phyloP scores from a whole-genome alignment of 805 yeast species.

The Kazachstania bromeliacearum region DNA sequence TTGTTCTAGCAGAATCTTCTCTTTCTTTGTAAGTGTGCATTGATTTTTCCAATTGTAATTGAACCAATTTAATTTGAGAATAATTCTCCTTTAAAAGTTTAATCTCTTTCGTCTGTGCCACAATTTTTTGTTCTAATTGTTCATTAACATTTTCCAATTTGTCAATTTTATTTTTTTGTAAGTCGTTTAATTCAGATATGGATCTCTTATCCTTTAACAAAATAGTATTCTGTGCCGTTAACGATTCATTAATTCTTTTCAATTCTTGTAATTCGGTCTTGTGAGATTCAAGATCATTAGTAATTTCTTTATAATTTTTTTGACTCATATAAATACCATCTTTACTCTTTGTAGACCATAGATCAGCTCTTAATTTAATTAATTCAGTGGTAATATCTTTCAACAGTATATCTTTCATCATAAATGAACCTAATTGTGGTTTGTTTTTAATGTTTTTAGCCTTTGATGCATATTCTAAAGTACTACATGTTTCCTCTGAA shows the following conservation, averaged over 20 bases:
- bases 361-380: slow-evolving; percentile 45
- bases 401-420: slow-evolving; percentile 43
- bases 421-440: slow-evolving; percentile 54
- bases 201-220: slow-evolving; percentile 24
- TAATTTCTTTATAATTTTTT: slow-evolving; percentile 44
- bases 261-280: slow-evolving; percentile 43
- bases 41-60: slow-evolving; percentile 15
- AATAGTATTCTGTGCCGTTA: slow-evolving; percentile 31
- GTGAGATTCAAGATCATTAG: slow-evolving; percentile 39
- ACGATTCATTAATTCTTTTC: slow-evolving; percentile 33
- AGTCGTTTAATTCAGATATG: slow-evolving; percentile 20
- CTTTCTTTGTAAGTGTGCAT: slow-evolving; percentile 16
- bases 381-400: slow-evolving; percentile 40
- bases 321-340: slow-evolving; percentile 61
- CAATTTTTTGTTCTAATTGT: neutral
- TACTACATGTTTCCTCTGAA: slow-evolving; percentile 74
- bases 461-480: slow-evolving; percentile 78
- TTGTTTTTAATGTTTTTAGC: slow-evolving; percentile 73
- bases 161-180: slow-evolving; percentile 19
- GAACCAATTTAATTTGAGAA: slow-evolving; percentile 1
- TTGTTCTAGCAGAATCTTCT: slow-evolving; percentile 13
- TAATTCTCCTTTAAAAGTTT: neutral
- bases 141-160: neutral
- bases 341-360: slow-evolving; percentile 50
- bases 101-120: neutral